Evolutionary conservation across 2,329 filamentous ascomycete species (phyloP).

Genomic region (Alternaria panax): DNA sequence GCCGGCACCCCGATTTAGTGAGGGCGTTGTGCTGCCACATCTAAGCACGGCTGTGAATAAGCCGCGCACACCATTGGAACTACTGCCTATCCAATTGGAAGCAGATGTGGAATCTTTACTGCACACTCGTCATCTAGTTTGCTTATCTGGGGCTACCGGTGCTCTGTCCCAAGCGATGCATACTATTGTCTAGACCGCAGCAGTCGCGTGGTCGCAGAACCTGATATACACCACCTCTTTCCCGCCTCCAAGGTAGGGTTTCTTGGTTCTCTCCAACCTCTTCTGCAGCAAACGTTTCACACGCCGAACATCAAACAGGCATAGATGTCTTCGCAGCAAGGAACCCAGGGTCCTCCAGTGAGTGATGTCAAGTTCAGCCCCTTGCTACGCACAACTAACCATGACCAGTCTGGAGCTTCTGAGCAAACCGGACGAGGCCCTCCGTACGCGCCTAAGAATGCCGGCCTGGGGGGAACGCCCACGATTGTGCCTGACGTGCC

Average conservation of each 20-base stretch:
- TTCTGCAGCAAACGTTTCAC: constrained; percentile 9
- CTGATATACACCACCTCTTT: constrained; percentile 32
- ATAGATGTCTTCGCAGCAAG: constrained; percentile 22
- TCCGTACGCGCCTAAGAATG: constrained; percentile 40
- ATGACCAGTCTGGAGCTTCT: constrained; percentile 15
- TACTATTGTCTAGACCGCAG: constrained; percentile 24
- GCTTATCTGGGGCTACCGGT: constrained; percentile 24
- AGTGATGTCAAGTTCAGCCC: constrained; percentile 3
- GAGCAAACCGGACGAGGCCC: constrained; percentile 18
- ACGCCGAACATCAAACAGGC: constrained; percentile 2
- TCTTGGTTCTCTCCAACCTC: constrained; percentile 17
- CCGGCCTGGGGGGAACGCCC: constrained; percentile 41
- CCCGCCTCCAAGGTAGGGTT: constrained; percentile 5
- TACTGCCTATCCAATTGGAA: constrained; percentile 23
- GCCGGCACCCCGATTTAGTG: constrained; percentile 25
- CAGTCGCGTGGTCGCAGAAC: constrained; percentile 14
- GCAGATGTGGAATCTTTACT: constrained; percentile 20
- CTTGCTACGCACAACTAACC: constrained; percentile 3
- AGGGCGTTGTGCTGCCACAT: constrained; percentile 17
- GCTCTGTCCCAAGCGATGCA: constrained; percentile 26
- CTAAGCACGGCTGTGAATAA: constrained; percentile 12
- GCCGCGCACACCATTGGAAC: constrained; percentile 13
- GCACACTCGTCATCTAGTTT: constrained; percentile 34
- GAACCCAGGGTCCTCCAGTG: constrained; percentile 14
- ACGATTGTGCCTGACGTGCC: constrained; percentile 51